Base-by-base conservation (phyloP, 1,139 yeast species). In the Yamadazyma diospyri region DNA sequence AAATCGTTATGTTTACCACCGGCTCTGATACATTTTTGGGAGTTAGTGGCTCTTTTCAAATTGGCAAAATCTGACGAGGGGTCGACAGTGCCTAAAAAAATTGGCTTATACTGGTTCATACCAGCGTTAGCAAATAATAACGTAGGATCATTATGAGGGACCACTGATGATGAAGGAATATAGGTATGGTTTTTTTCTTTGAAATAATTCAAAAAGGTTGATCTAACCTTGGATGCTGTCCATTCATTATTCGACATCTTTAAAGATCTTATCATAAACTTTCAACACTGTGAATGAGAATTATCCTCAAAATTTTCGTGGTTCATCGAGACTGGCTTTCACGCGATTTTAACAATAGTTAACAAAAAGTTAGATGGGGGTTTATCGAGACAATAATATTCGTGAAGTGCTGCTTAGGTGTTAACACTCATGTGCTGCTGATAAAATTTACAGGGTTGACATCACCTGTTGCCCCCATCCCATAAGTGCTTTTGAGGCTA, bases 1-100 rank as follows among this genome's bases (percentile, higher is more conserved):
- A 92, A 76, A 66, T 92, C 99, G 55, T 92, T 92, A 62, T 92
- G 99, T 63, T 92, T 92, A 59, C 99, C 99, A 60, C 99, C 99
- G 25, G 99, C 99, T 67, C 99, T 81, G 51, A 92, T 89, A 76
- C 97, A 92, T 64, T 92, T 92, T 57, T 92, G 99, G 11, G 97
- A 87, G 70, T 92, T 92, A 51, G 76, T 84, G 29, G 98, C 96
- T 50, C 97, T 76, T 56, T 83, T 86, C 61, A 92, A 72, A 43
- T 69, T 70, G 50, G 87, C 82, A 51, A 92, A 83, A 33, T 87
- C 94, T 26, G 94, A 82, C 16, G 92, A 69, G 25, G 98, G 98
- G 48, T 94, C 97, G 29, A 87, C 97, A 4, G 97, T 89, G 35
- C 99, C 99, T 52, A 88, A 70, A 59, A 92, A 92, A 48, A 92